Percentiles rank a stretch among this genome's conserved stretches.
These are phyloP conservation scores for Phaeosphaeria sp. DNA, from an alignment of 2,329 filamentous ascomycete species.

Conservation along the genomic window DNA sequence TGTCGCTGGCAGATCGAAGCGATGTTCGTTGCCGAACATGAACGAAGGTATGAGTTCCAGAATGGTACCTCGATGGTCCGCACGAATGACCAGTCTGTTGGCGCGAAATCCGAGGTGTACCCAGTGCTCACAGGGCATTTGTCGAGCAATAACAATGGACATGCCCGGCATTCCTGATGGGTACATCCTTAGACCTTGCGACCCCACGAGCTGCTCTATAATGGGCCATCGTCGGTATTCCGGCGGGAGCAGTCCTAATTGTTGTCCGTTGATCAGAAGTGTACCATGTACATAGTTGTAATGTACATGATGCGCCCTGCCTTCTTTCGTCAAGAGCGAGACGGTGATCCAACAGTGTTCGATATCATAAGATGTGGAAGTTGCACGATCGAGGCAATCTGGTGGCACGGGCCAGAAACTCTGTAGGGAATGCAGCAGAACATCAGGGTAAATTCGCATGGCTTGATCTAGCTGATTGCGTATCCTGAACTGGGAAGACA, in stretches of 20 bases:
- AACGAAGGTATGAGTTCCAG: conserved; percentile 46
- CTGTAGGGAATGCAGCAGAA: conserved; percentile 47
- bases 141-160: conserved; percentile 51
- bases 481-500: conserved; percentile 49
- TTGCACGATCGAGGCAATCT: background rate
- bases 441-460: conserved; percentile 35
- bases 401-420: conserved; percentile 52
- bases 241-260: conserved; percentile 61
- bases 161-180: conserved; percentile 62
- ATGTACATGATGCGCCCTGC: conserved; percentile 40
- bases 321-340: background rate
- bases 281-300: conserved; percentile 57
- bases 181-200: conserved; percentile 58
- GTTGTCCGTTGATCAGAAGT: conserved; percentile 57
- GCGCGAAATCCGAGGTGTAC: conserved; percentile 63
- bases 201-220: conserved; percentile 61
- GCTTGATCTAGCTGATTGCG: conserved; percentile 43
- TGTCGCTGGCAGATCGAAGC: conserved; percentile 58
- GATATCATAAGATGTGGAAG: background rate
- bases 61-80: conserved; percentile 28
- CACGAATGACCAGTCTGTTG: conserved; percentile 53
- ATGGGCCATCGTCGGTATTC: conserved; percentile 54
- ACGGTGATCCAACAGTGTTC: conserved; percentile 41
- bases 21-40: conserved; percentile 27
- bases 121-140: conserved; percentile 46